These are phyloP conservation scores for Cymbidium sinense DNA, from an alignment of 106 monocot genomes.

Conservation along the genomic window DNA sequence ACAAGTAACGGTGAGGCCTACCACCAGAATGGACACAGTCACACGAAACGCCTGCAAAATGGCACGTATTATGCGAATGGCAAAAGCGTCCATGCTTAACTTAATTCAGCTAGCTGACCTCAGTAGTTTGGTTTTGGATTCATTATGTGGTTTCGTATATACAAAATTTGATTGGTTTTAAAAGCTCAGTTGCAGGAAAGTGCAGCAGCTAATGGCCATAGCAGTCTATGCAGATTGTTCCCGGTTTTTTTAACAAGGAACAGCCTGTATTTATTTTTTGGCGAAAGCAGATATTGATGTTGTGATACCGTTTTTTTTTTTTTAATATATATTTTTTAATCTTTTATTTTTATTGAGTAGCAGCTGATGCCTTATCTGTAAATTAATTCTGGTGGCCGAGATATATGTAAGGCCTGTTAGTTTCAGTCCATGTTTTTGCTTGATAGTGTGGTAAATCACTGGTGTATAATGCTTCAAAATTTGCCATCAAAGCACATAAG, in stretches of 20 bases:
- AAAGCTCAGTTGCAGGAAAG: neutral
- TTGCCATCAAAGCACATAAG: no score
- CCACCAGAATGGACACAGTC: conserved; percentile 34
- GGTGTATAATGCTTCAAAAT: no score
- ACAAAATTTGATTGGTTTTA: conserved; percentile 1
- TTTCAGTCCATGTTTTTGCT: neutral
- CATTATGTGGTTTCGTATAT: neutral
- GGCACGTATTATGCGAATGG: conserved; percentile 38
- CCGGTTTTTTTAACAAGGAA: conserved; percentile 7
- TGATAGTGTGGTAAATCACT: no score
- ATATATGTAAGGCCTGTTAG: neutral
- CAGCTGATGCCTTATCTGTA: neutral
- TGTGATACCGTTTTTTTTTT: neutral
- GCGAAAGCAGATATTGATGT: neutral
- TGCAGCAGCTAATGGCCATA: neutral
- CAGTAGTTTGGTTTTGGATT: neutral
- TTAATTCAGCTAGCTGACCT: neutral
- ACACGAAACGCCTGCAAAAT: conserved; percentile 22
- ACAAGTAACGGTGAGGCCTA: conserved; percentile 28
- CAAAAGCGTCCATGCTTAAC: conserved; percentile 58
- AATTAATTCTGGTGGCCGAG: neutral
- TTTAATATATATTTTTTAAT: neutral
- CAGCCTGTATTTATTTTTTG: neutral
- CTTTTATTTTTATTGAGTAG: neutral
- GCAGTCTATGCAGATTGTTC: conserved; percentile 1